Base-by-base conservation (phyloP, 306 rosid genomes). In the Amphicarpaea edgeworthii region DNA sequence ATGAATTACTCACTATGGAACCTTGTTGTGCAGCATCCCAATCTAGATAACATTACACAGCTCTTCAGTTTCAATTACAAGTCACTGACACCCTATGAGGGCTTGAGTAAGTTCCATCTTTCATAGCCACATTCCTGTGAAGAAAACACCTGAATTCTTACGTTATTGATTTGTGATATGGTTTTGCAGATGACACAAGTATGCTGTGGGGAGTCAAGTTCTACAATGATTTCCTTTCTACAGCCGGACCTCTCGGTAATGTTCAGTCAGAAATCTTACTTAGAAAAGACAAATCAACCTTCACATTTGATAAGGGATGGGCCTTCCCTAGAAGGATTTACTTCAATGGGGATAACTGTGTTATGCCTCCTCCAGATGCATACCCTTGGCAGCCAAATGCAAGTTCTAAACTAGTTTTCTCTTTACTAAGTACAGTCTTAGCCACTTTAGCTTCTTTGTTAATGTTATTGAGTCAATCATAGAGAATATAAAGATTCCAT, bases 301-400 rank as follows among this genome's bases (percentile, higher is more conserved):
- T 95, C 83, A 89, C 97, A 63, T 90, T 92, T 21, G 99, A 95
- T 45, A 95, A 95, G 73, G 99, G 99, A 57, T 95, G 99, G 97
- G 99, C 97, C 55, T 95, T 95, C 81, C 97, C 99, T 6, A 84
- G 99, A 77, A 95, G 99, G 45, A 83, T 95, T 76, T 95, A 95
- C 75, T 95, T 95, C 83, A 95, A 95, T 11, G 97, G 97, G 12
- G 88, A 85, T 74, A 85, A 81, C 32, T 85, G 88, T 55, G 88
- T 85, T 54, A 85, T 85, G 88, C 99, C 99, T 70, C 96, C 99
- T 65, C 99, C 99, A 32, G 99, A 95, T 83, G 84, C 97, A 64
- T 95, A 95, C 73, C 99, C 99, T 20, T 95, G 97, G 96, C 77
- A 87, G 67, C 99, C 99, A 49, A 95, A 92, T 76, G 74, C 92